Conservation (phyloP, 306 rosid genomes). For the Chamaecrista fasciculata region DNA sequence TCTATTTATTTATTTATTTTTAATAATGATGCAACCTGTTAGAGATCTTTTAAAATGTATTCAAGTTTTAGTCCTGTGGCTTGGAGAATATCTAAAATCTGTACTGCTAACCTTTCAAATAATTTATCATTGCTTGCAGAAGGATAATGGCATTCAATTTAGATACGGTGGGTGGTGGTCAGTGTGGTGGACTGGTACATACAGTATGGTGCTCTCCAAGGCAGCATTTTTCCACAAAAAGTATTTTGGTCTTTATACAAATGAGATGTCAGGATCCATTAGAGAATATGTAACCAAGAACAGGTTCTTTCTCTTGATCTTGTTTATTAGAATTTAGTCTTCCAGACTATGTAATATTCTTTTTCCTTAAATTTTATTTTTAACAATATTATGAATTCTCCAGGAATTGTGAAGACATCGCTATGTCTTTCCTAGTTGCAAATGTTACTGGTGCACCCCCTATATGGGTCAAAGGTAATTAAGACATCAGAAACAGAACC, state of each 20-base stretch:
- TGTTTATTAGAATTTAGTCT: neutral
- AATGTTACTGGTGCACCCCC: slow-evolving; percentile 88
- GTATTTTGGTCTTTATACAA: slow-evolving; percentile 66
- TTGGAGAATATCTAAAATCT: slow-evolving; percentile 5
- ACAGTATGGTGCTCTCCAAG: slow-evolving; percentile 96
- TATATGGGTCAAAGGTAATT: slow-evolving; percentile 87
- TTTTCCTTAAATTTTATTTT: slow-evolving; percentile 3
- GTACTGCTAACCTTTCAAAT: slow-evolving; percentile 1
- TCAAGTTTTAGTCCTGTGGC: neutral
- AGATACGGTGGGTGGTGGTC: slow-evolving; percentile 98
- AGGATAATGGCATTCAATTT: slow-evolving; percentile 39
- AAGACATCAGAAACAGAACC: neutral
- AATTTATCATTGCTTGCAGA: slow-evolving; percentile 48
- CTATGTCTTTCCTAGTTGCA: slow-evolving; percentile 95
- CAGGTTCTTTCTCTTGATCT: slow-evolving; percentile 48
- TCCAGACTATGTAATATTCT: neutral
- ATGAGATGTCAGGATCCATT: slow-evolving; percentile 79
- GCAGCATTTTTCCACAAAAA: slow-evolving; percentile 96
- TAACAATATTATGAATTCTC: slow-evolving; percentile 27
- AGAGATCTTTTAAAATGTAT: neutral
- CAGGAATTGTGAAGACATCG: slow-evolving; percentile 99
- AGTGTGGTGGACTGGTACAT: slow-evolving; percentile 97
- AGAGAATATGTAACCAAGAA: slow-evolving; percentile 62
- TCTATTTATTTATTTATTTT: neutral
- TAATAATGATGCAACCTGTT: neutral